Evolutionary conservation across 2,329 filamentous ascomycete species (phyloP).

Genomic region (Ilyonectria robusta): DNA sequence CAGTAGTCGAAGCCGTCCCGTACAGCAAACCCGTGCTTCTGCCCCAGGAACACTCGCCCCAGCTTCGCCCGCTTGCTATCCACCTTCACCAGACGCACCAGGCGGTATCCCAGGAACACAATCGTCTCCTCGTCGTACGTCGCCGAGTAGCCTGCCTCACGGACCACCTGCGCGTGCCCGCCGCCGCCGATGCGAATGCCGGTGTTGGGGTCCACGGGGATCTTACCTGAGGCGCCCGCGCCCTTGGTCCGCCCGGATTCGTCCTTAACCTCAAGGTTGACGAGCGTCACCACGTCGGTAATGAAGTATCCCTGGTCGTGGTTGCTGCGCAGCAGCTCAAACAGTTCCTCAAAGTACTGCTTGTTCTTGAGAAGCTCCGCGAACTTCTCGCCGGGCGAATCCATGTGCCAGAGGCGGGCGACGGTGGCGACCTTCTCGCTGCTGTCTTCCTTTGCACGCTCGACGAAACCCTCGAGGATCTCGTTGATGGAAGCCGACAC

Average conservation of each 20-base stretch:
- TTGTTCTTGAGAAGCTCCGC: constrained; percentile 29
- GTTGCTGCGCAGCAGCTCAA: constrained; percentile 24
- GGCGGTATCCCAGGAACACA: constrained; percentile 29
- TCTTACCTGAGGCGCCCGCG: constrained; percentile 15
- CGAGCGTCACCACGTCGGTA: constrained; percentile 28
- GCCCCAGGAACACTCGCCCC: constrained; percentile 22
- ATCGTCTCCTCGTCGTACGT: constrained; percentile 29
- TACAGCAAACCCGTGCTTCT: constrained; percentile 28
- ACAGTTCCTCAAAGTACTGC: constrained; percentile 30
- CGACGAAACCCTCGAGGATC: constrained; percentile 23
- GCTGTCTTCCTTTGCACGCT: constrained; percentile 24
- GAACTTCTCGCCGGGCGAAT: constrained; percentile 28
- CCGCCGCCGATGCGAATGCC: constrained; percentile 14
- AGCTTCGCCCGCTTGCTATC: constrained; percentile 26
- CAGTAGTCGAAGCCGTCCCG: constrained; percentile 26
- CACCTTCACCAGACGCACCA: constrained; percentile 28
- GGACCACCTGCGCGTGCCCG: constrained; percentile 9
- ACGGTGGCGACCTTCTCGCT: constrained; percentile 21
- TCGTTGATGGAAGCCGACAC: constrained; percentile 23
- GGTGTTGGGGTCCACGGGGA: constrained; percentile 20
- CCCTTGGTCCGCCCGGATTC: constrained; percentile 10
- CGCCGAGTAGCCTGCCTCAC: constrained; percentile 16
- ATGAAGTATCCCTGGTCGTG: constrained; percentile 29
- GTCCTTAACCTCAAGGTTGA: constrained; percentile 20
- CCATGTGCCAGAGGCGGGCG: constrained; percentile 29